These are phyloP conservation scores for Boeremia exigua DNA, from an alignment of 2,329 filamentous ascomycete genomes.

Conservation along the genomic window DNA sequence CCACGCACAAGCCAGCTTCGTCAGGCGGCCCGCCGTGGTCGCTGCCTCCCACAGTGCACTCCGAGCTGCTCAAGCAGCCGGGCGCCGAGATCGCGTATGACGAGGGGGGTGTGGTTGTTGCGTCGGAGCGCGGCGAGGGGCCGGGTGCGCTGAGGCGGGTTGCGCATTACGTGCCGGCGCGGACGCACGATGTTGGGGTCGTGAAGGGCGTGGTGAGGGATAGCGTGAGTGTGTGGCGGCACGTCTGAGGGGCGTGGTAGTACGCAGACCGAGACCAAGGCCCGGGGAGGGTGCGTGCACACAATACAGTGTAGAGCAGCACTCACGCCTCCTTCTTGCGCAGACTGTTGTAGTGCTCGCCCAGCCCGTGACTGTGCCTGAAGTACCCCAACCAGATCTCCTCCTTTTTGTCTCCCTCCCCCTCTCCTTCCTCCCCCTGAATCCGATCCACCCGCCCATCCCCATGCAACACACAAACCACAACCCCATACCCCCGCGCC, in stretches of 20 bases:
- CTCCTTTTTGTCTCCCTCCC: slow-evolving; percentile 54
- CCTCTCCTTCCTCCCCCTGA: slow-evolving; percentile 56
- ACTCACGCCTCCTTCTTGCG: slow-evolving; percentile 39
- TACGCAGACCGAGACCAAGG: too few relatives aligned
- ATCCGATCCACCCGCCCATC: slow-evolving; percentile 83
- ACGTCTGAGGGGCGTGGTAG: slow-evolving; percentile 24
- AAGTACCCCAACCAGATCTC: slow-evolving; percentile 95
- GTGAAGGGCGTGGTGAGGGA: slow-evolving; percentile 57
- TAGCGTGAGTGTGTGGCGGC: slow-evolving; percentile 58
- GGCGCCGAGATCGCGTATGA: slow-evolving; percentile 71
- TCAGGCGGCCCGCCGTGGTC: slow-evolving; percentile 76
- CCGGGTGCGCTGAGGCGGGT: slow-evolving; percentile 52
- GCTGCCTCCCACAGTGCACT: slow-evolving; percentile 71
- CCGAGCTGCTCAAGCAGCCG: slow-evolving; percentile 72
- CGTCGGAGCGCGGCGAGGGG: slow-evolving; percentile 53
- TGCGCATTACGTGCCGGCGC: slow-evolving; percentile 61
- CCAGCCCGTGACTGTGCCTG: slow-evolving; percentile 88
- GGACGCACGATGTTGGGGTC: slow-evolving; percentile 60
- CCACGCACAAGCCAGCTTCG: slow-evolving; percentile 70
- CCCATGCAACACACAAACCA: slow-evolving; percentile 83
- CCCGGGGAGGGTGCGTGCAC: too few relatives aligned
- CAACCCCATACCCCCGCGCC: slow-evolving; percentile 77
- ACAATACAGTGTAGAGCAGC: too few relatives aligned
- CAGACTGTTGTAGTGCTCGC: slow-evolving; percentile 97
- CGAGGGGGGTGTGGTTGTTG: slow-evolving; percentile 58